Evolutionary conservation across 1,139 yeast species (phyloP).

Genomic region (Taphrina wiesneri): DNA sequence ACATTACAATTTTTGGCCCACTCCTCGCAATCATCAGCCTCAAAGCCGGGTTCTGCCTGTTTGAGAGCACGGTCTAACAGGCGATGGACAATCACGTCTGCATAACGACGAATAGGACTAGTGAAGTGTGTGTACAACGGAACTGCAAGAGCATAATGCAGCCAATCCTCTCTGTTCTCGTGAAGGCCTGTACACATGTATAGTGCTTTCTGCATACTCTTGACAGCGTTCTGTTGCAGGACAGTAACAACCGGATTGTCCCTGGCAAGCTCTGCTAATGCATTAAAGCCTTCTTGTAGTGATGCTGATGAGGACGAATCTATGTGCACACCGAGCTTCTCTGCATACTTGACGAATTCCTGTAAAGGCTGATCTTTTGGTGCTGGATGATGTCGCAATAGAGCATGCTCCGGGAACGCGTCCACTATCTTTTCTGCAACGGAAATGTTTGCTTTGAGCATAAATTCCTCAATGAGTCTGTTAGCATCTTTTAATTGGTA

Average conservation of each 20-base stretch:
- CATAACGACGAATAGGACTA: conserved; percentile 91
- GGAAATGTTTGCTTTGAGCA: conserved; percentile 78
- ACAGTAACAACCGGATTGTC: conserved; percentile 60
- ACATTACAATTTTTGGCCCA: conserved; percentile 89
- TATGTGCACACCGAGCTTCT: conserved; percentile 58
- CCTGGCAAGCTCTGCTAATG: conserved; percentile 53
- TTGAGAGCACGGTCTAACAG: conserved; percentile 72
- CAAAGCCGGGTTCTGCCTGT: conserved; percentile 41
- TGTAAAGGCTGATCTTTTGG: conserved; percentile 84
- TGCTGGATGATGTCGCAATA: conserved; percentile 82
- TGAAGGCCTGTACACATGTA: conserved; percentile 87
- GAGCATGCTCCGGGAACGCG: conserved; percentile 73
- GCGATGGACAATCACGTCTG: conserved; percentile 88
- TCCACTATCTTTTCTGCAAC: conserved; percentile 82
- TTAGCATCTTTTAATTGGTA: conserved; percentile 64
- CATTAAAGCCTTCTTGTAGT: conserved; percentile 68
- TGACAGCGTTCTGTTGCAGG: conserved; percentile 74
- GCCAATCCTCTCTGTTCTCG: conserved; percentile 66
- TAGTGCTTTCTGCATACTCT: conserved; percentile 81
- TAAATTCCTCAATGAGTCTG: conserved; percentile 69
- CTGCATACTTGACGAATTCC: conserved; percentile 69
- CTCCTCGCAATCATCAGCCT: conserved; percentile 22
- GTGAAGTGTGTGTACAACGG: conserved; percentile 91
- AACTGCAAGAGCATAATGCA: conserved; percentile 76
- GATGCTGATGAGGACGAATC: conserved; percentile 77